These are phyloP conservation scores for Acanthamoeba healyi DNA, from an alignment of 208 protist genomes.

Conservation along the genomic window DNA sequence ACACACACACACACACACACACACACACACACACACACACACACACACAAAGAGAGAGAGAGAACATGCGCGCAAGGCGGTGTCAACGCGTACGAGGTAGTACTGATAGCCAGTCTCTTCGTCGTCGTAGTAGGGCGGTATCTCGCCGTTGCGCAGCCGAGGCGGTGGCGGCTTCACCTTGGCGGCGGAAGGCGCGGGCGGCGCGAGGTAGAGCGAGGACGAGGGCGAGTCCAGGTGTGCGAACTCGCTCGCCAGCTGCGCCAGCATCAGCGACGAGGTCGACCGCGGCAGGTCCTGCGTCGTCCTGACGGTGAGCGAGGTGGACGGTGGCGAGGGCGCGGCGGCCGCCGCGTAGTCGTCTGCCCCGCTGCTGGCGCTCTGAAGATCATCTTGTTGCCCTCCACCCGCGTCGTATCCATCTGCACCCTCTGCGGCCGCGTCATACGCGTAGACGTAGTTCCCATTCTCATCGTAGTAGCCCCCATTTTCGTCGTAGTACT, in stretches of 20 bases:
- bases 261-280: background rate
- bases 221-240: slow-evolving; percentile 2
- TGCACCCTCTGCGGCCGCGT: background rate
- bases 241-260: background rate
- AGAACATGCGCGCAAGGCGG: no score
- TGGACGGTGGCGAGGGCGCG: background rate
- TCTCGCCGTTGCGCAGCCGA: slow-evolving; percentile 37
- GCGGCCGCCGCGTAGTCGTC: background rate
- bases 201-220: background rate
- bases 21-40: no score
- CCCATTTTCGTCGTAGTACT: slow-evolving; percentile 17
- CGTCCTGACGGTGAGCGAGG: background rate
- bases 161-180: slow-evolving; percentile 18
- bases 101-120: slow-evolving; percentile 66
- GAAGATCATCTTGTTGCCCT: background rate
- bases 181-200: background rate
- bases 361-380: background rate
- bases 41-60: no score
- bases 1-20: no score
- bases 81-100: slow-evolving; percentile 16
- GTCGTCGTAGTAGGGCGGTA: slow-evolving; percentile 63
- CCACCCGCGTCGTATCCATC: no score
- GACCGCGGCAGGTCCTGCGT: background rate
- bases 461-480: slow-evolving; percentile 49
- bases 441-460: slow-evolving; percentile 17